A percentile compares a stretch with the other conserved stretches of the same genome.
Conservation (phyloP, 352 stramenopile species). For the Phytophthora parvispora region DNA sequence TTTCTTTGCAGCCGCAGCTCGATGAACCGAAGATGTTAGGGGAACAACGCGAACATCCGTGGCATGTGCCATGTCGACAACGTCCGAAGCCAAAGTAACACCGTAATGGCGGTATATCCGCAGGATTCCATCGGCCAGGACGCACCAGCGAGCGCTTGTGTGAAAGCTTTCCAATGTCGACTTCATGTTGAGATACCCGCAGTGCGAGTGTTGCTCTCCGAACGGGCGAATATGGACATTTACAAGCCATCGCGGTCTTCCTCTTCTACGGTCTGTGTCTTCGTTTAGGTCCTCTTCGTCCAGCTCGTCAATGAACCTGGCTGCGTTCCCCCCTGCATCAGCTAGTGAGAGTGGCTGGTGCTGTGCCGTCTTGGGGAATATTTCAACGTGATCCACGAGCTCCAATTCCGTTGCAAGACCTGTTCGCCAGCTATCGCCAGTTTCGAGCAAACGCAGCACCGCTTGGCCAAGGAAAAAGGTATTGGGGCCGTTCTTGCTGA, state of each 20-base stretch:
- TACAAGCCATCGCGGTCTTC: constrained; percentile 37
- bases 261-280: constrained; percentile 2
- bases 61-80: constrained; percentile 63
- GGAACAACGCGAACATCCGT: constrained; percentile 43
- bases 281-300: constrained; percentile 7
- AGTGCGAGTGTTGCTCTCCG: constrained; percentile 60
- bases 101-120: constrained; percentile 83
- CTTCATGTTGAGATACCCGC: constrained; percentile 77
- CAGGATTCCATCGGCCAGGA: constrained; percentile 67
- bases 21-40: constrained; percentile 11
- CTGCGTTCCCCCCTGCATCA: constrained; percentile 26
- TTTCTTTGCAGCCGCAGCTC: not conserved
- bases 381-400: constrained; percentile 57
- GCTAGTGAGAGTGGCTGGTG: constrained; percentile 54
- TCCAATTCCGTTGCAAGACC: constrained; percentile 51
- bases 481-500: constrained; percentile 84
- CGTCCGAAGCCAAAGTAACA: constrained; percentile 71
- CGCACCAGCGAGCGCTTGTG: constrained; percentile 75
- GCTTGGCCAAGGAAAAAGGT: constrained; percentile 80
- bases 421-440: constrained; percentile 52
- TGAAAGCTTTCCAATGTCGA: constrained; percentile 71
- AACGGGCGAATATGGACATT: constrained; percentile 58
- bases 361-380: constrained; percentile 72
- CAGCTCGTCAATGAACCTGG: constrained; percentile 16
- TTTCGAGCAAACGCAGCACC: constrained; percentile 58